Evolutionary conservation across 306 rosid genomes (phyloP).

Genomic region (Rosa chinensis): DNA sequence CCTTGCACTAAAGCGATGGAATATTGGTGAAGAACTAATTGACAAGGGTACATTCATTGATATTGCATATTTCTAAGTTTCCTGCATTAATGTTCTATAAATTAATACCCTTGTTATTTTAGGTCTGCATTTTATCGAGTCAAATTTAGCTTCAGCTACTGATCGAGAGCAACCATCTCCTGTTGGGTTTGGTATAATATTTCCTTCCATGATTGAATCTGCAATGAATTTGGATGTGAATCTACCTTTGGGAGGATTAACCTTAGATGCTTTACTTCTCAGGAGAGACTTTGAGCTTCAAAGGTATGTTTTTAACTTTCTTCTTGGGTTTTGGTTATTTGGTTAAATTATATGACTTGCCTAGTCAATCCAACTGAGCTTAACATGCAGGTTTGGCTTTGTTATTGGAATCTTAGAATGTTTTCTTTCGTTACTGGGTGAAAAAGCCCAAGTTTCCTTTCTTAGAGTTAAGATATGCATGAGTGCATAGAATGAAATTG

Average conservation of each 20-base stretch:
- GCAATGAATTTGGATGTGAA: constrained; percentile 56
- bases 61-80: background rate
- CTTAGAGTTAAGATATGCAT: background rate
- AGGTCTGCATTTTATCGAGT: constrained; percentile 72
- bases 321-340: background rate
- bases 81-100: constrained; percentile 12
- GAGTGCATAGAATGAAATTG: background rate
- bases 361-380: background rate
- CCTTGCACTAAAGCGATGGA: constrained; percentile 73
- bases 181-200: constrained; percentile 67
- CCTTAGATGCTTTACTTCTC: constrained; percentile 46
- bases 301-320: constrained; percentile 33
- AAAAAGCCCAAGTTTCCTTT: background rate
- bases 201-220: constrained; percentile 61
- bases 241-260: constrained; percentile 41
- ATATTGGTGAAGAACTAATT: constrained; percentile 59
- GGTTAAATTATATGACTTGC: background rate
- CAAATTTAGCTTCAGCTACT: constrained; percentile 56
- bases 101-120: constrained; percentile 29
- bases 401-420: background rate
- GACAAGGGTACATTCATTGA: constrained; percentile 45
- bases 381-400: background rate
- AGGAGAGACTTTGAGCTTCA: constrained; percentile 58
- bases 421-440: background rate
- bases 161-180: constrained; percentile 67